A percentile compares a stretch with the other conserved stretches of the same genome.
phyloP scores from a whole-genome alignment of 228 moss, liverwort and hornwort species.

The Sphagnum magellanicum region DNA sequence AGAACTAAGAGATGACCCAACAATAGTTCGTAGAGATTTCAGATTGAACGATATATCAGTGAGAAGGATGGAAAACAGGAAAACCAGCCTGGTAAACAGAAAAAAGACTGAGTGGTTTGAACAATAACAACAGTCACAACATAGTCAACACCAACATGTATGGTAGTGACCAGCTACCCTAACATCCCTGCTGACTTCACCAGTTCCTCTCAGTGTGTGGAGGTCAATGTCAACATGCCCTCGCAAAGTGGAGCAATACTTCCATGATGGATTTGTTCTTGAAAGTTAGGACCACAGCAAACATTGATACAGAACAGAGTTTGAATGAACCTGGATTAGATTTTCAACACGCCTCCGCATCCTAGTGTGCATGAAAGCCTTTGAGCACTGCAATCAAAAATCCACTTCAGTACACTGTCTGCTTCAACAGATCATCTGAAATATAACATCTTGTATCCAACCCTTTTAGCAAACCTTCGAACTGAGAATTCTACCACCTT shows the following conservation, averaged over 20 bases:
- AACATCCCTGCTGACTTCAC: too few species aligned
- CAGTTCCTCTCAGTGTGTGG: neutral
- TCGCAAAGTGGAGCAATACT: neutral
- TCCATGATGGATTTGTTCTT: neutral
- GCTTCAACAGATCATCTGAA: neutral
- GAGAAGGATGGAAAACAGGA: too few species aligned
- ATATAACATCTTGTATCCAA: neutral
- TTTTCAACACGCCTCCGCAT: conserved; percentile 95
- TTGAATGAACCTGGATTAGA: conserved; percentile 62
- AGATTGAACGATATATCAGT: too few species aligned
- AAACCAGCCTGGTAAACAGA: too few species aligned
- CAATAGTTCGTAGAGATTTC: too few species aligned
- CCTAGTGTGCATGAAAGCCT: conserved; percentile 98
- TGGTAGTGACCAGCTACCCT: neutral
- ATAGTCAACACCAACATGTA: conserved; percentile 3
- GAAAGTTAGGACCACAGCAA: neutral
- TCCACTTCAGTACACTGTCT: too few species aligned
- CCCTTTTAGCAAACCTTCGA: too few species aligned
- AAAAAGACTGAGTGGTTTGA: neutral
- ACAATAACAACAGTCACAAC: neutral
- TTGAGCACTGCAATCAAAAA: conserved; percentile 62
- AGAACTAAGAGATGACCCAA: too few species aligned
- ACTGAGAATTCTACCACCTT: too few species aligned
- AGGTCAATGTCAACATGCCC: neutral
- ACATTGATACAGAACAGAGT: neutral